phyloP scores from a whole-genome alignment of 768 basidiomycete genomes.

The Leccinum subtestaceum region DNA sequence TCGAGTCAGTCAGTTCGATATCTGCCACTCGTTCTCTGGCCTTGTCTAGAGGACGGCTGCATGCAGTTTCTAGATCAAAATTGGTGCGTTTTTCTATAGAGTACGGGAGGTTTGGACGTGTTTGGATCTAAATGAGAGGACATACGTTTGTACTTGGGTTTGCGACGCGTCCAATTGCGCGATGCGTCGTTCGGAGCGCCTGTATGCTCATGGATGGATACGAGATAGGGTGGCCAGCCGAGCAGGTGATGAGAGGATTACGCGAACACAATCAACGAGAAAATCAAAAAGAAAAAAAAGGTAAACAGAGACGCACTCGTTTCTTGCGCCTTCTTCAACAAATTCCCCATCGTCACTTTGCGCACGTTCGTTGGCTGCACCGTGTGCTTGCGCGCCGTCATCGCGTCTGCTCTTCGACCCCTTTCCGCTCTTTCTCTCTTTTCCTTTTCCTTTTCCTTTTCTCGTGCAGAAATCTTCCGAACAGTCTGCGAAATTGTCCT shows the following conservation, averaged over 20 bases:
- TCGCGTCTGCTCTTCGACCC: neutral
- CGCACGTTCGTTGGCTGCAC: constrained; percentile 1
- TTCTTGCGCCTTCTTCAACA: constrained; percentile 21
- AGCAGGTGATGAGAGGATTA: neutral
- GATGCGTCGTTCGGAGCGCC: constrained; percentile 7
- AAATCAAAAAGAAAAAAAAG: neutral
- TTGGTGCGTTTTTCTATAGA: constrained; percentile 16
- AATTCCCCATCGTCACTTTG: constrained; percentile 9
- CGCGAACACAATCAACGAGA: neutral
- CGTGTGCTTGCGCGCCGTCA: constrained; percentile 17
- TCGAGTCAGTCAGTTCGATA: constrained; percentile 28
- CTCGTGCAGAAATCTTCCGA: neutral
- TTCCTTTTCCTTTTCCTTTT: constrained; percentile 8
- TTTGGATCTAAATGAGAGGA: neutral
- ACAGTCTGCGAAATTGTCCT: constrained; percentile 17
- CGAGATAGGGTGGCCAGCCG: neutral
- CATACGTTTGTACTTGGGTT: constrained; percentile 18
- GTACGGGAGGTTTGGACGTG: neutral
- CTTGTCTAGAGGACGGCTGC: constrained; percentile 11
- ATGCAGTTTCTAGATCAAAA: constrained; percentile 3
- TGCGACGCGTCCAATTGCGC: constrained; percentile 16
- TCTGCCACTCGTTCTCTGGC: constrained; percentile 7
- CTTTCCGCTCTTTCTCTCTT: neutral
- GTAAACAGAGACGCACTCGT: constrained; percentile 13
- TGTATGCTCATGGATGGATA: neutral